These are phyloP conservation scores for Chalciporus piperatoides DNA, from an alignment of 1,284 basidiomycete species.

Conservation along the genomic window DNA sequence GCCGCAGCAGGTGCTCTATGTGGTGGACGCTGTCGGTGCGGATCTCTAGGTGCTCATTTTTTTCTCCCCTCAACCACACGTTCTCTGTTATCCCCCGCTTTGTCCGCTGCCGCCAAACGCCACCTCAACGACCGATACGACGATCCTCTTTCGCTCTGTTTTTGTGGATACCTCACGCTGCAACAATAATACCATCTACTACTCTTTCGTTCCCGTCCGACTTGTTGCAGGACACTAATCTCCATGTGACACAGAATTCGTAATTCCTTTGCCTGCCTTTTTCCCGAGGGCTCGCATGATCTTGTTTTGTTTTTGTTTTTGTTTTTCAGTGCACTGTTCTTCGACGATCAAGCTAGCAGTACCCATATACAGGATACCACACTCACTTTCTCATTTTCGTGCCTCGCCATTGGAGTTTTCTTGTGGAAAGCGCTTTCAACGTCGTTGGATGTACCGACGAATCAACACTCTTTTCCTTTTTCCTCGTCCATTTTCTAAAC, in stretches of 20 bases:
- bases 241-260: constrained; percentile 17
- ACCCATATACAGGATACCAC: constrained; percentile 21
- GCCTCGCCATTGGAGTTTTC: neutral
- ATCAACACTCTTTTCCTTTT: too few relatives aligned
- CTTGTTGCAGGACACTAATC: constrained; percentile 23
- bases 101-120: neutral
- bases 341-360: constrained; percentile 3
- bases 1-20: constrained; percentile 78
- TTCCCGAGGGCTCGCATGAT: constrained; percentile 10
- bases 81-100: neutral
- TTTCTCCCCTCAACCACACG: neutral
- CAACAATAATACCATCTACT: constrained; percentile 13
- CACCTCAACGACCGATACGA: constrained; percentile 14
- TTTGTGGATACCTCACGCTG: constrained; percentile 12
- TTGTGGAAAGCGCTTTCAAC: too few relatives aligned
- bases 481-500: too few relatives aligned
- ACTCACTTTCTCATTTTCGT: constrained; percentile 9
- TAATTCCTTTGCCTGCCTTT: constrained; percentile 14
- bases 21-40: constrained; percentile 64
- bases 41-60: constrained; percentile 30
- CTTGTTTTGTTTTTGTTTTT: neutral
- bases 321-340: neutral
- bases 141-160: neutral
- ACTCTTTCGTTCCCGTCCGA: constrained; percentile 11
- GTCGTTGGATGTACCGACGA: too few relatives aligned